phyloP scores from a whole-genome alignment of 169 alveolate species.

The Plasmodium cynomolgi region DNA sequence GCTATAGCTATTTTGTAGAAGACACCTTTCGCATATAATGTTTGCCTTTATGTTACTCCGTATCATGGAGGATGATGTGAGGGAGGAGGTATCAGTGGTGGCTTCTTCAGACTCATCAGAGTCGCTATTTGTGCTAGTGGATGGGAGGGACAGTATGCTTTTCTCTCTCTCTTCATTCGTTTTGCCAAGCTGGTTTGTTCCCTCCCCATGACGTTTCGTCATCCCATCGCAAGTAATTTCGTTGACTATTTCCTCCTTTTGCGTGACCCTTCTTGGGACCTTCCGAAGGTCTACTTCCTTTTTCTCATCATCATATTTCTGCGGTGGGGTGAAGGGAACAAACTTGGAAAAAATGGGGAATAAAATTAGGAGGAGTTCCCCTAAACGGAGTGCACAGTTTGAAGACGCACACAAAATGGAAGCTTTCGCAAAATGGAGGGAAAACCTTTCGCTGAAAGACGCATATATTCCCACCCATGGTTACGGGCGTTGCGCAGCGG shows the following conservation, averaged over 20 bases:
- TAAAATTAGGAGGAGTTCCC: background rate
- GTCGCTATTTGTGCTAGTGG: background rate
- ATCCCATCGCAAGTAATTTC: background rate
- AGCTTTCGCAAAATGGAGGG: background rate
- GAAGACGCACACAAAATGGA: background rate
- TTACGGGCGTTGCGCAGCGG: constrained; percentile 1
- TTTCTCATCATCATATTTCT: constrained; percentile 33
- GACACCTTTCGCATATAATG: background rate
- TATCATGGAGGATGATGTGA: background rate
- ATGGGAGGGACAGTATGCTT: background rate
- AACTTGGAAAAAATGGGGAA: background rate
- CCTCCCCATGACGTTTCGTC: background rate
- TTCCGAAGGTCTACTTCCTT: background rate
- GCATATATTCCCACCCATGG: constrained; percentile 59
- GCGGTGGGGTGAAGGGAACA: background rate
- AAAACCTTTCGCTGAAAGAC: constrained; percentile 38
- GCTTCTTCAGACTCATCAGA: background rate
- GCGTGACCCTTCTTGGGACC: background rate
- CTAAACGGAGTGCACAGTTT: background rate
- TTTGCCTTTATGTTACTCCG: background rate
- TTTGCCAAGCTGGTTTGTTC: background rate
- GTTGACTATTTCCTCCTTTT: background rate
- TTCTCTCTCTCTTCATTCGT: background rate
- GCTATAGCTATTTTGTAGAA: background rate
- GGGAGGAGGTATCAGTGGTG: constrained; percentile 3